Evolutionary conservation across 2,329 filamentous ascomycete species (phyloP).

Genomic region (Penicillium polonicum): DNA sequence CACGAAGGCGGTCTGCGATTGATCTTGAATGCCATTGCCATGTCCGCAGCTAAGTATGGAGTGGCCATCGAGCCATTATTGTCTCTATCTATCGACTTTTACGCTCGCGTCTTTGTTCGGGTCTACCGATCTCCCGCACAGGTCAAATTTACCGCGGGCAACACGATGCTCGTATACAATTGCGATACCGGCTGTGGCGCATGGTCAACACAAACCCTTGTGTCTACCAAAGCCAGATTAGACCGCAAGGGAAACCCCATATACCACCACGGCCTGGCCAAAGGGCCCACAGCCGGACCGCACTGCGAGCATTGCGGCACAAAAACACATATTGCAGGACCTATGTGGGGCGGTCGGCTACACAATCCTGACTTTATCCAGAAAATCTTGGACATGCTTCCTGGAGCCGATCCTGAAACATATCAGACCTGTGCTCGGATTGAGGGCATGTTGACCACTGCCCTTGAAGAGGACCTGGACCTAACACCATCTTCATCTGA

Average conservation of each 20-base stretch:
- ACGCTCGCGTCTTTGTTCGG: slow-evolving; percentile 82
- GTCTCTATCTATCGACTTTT: slow-evolving; percentile 94
- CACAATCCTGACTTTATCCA: slow-evolving; percentile 83
- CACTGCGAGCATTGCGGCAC: slow-evolving; percentile 79
- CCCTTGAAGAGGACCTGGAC: slow-evolving; percentile 68
- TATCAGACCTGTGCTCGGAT: slow-evolving; percentile 82
- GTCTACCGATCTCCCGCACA: slow-evolving; percentile 75
- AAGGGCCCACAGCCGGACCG: slow-evolving; percentile 65
- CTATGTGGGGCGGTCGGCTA: slow-evolving; percentile 90
- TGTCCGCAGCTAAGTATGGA: slow-evolving; percentile 79
- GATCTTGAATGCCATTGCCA: slow-evolving; percentile 77
- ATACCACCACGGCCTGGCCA: slow-evolving; percentile 75
- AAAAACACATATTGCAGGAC: slow-evolving; percentile 83
- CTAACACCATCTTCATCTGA: slow-evolving; percentile 20
- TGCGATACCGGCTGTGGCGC: slow-evolving; percentile 91
- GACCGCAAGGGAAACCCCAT: slow-evolving; percentile 71
- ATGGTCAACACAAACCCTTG: slow-evolving; percentile 79
- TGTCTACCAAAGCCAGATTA: slow-evolving; percentile 63
- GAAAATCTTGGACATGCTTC: slow-evolving; percentile 70
- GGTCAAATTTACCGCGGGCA: slow-evolving; percentile 86
- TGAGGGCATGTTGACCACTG: slow-evolving; percentile 87
- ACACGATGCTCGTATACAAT: slow-evolving; percentile 89
- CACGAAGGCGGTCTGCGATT: slow-evolving; percentile 88
- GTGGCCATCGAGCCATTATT: slow-evolving; percentile 85
- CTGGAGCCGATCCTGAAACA: slow-evolving; percentile 62